A percentile compares a stretch with the other conserved stretches of the same genome.
Conservation (phyloP, 2,329 filamentous ascomycete species). For the Colletotrichum musae region DNA sequence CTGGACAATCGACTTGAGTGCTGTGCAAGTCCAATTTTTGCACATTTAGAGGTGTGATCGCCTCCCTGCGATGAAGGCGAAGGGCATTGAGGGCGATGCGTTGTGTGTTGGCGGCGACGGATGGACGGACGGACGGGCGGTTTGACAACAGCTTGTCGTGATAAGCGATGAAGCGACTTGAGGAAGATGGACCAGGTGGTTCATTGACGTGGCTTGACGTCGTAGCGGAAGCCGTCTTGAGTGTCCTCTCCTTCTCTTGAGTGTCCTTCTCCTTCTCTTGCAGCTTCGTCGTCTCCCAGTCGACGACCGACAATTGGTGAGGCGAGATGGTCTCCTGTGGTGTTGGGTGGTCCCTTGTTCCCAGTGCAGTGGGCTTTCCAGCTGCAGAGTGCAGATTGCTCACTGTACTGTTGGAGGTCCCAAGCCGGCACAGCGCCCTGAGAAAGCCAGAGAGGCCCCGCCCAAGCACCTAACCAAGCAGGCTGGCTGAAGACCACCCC, state of each 20-base stretch:
- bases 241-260: not conserved
- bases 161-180: conserved; percentile 7
- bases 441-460: conserved; percentile 33
- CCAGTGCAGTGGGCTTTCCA: conserved; percentile 36
- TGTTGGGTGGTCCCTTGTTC: conserved; percentile 41
- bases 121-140: not conserved
- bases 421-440: conserved; percentile 29
- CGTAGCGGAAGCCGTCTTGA: not conserved
- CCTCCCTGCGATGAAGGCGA: conserved; percentile 8
- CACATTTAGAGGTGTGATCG: conserved; percentile 24
- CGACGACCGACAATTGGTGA: conserved; percentile 23
- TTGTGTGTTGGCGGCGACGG: conserved; percentile 4
- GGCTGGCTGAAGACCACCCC: conserved; percentile 10
- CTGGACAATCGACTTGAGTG: not conserved
- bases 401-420: conserved; percentile 30
- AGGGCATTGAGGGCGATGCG: conserved; percentile 7
- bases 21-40: conserved; percentile 17
- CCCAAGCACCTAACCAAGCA: conserved; percentile 29
- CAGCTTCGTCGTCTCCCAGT: conserved; percentile 17
- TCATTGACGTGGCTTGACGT: conserved; percentile 1
- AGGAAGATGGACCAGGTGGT: not conserved
- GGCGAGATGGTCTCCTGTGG: conserved; percentile 33
- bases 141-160: not conserved
- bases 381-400: conserved; percentile 8
- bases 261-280: not conserved